Evolutionary conservation across 1,284 basidiomycete species (phyloP), one percentile per base, ranked within the genome.

Genomic region (Exobasidium rhododendri): DNA sequence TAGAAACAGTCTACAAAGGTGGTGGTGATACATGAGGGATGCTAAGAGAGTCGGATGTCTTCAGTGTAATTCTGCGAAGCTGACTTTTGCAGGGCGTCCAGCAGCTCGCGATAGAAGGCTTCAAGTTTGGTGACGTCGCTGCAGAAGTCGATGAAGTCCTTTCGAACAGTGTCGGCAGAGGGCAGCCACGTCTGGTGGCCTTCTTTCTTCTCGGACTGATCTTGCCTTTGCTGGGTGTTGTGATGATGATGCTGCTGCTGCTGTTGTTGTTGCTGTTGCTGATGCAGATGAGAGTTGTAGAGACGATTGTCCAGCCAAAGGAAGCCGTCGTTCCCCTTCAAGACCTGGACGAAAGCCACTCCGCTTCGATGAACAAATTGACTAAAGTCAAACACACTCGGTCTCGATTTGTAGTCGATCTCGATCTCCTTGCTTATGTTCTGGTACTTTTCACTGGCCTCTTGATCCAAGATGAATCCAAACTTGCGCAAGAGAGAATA

Each of bases 391-490:
- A 80, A 78, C 51, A 70, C 57, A 35, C 65, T 70, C 28, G 78
- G 78, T n/a, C 78, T 59, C n/a, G 69, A 71, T 24, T 67, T 68
- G 58, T 78, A 80, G 13, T 63, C 64, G 29, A 78, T 66, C 52
- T 74, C 68, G 2, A 77, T 63, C 22, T 75, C 64, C 40, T 54
- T 50, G 32, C 22, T 55, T 14, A 55, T 31, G 11, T 35, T 55
- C 11, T 26, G 31, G 58, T 75, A 80, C 14, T 70, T 46, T 1
- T 50, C 43, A 17, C 62, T 59, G 10, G 78, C 76, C 59, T 80
- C 78, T 57, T 78, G 77, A 57, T 80, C 78, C 28, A 80, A 63
- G 31, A 80, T 70, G 44, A 80, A 80, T 6, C 77, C 75, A 28
- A 69, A 78, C 45, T 61, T 59, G 13, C 77, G 58, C 56, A 80